A percentile compares a stretch with the other conserved stretches of the same genome.
These are phyloP conservation scores for Pyronema omphalodes DNA, from an alignment of 495 filamentous ascomycete genomes.

Conservation along the genomic window DNA sequence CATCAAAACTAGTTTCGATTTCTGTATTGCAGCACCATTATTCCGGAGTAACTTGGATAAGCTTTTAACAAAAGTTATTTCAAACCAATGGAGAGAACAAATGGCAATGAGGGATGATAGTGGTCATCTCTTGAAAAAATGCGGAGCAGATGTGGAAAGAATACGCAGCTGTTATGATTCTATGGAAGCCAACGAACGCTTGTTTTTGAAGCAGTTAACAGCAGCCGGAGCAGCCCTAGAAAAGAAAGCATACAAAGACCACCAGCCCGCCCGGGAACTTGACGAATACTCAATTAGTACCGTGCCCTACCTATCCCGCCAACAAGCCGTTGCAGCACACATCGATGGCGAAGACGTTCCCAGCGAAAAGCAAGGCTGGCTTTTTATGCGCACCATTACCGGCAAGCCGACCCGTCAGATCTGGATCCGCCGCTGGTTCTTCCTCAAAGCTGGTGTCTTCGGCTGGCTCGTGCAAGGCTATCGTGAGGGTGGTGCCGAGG, in stretches of 20 bases:
- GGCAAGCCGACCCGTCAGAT: conserved; percentile 74
- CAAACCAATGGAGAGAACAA: conserved; percentile 75
- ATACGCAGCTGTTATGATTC: conserved; percentile 81
- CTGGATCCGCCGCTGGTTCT: conserved; percentile 89
- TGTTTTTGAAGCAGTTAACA: conserved; percentile 62
- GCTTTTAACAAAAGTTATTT: conserved; percentile 64
- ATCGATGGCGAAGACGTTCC: conserved; percentile 6
- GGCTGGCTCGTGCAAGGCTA: conserved; percentile 81
- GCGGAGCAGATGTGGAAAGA: conserved; percentile 64
- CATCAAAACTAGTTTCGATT: conserved; percentile 82
- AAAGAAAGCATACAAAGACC: conserved; percentile 48
- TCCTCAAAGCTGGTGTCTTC: conserved; percentile 85
- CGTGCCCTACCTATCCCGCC: conserved; percentile 59
- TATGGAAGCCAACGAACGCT: conserved; percentile 66
- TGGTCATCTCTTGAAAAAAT: conserved; percentile 39
- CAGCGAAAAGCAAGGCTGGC: conserved; percentile 82
- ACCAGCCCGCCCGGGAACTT: conserved; percentile 69
- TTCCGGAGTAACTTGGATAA: conserved; percentile 63
- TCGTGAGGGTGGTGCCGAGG: conserved; percentile 72
- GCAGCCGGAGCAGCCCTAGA: conserved; percentile 67
- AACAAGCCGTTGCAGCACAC: conserved; percentile 24
- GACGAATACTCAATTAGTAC: conserved; percentile 83
- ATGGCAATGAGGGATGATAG: conserved; percentile 43
- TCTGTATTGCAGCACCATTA: conserved; percentile 69
- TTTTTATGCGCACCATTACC: conserved; percentile 62